Percentiles rank a stretch among this genome's conserved stretches.
Evolutionary conservation across 306 rosid genomes (phyloP).

Genomic region (Pyrus communis): DNA sequence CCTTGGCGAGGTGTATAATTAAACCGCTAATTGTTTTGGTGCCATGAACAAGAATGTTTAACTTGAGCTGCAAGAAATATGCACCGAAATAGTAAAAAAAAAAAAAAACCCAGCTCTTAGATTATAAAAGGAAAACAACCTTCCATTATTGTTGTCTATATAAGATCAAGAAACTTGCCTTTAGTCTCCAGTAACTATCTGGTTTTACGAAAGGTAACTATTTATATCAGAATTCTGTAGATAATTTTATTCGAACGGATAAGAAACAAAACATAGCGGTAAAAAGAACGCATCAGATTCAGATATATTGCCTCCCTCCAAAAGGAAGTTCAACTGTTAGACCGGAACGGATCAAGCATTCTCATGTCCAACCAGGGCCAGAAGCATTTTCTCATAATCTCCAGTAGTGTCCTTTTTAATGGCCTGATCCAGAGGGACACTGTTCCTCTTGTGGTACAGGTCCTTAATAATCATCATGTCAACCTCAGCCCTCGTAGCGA

Average conservation of each 20-base stretch:
- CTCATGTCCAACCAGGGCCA: conserved; percentile 20
- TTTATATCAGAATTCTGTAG: neutral
- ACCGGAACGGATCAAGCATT: neutral
- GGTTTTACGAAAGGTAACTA: neutral
- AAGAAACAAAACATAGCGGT: neutral
- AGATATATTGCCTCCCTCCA: neutral
- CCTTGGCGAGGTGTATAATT: neutral
- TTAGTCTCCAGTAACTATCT: neutral
- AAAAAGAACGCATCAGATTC: neutral
- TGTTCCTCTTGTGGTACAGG: conserved; percentile 24
- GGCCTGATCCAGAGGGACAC: conserved; percentile 13
- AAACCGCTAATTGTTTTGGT: too few relatives aligned
- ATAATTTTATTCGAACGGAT: neutral
- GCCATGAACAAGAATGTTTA: neutral
- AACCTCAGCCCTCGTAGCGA: conserved; percentile 28
- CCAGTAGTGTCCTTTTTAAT: conserved; percentile 26
- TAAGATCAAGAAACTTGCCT: too few relatives aligned
- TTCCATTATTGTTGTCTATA: too few relatives aligned
- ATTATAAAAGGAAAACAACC: neutral
- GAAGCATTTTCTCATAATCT: conserved; percentile 26
- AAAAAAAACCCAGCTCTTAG: neutral
- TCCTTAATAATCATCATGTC: conserved; percentile 20
- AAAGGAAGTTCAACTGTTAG: neutral
- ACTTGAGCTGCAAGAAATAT: conserved; percentile 11
- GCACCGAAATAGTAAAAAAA: too few relatives aligned